Base-by-base conservation (phyloP, 2,329 filamentous ascomycete species). In the Colletotrichum cordylinicola region DNA sequence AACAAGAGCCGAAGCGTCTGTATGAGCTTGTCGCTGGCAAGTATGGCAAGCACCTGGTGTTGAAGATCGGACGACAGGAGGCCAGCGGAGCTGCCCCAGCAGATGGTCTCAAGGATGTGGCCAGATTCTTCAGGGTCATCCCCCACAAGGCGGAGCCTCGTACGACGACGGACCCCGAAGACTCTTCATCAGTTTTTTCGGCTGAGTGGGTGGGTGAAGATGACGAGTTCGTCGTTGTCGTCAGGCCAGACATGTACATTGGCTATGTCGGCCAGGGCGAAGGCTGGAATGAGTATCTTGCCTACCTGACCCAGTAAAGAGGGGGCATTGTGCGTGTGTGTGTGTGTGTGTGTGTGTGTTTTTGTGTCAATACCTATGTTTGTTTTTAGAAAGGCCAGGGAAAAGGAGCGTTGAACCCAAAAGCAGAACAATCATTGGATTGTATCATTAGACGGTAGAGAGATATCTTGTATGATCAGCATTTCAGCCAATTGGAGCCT, bases 201-300 rank as follows among this genome's bases (percentile, higher is more conserved):
- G 83, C 83, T 4, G 82, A 83, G 27, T 81, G 82, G 79, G 80
- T 82, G 33, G 67, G 74, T 5, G 37, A 77, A 2, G 79, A 78
- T 4, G 82, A 84, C 43, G 62, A 77, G 6, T 83, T 81, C 55
- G 77, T 79, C 6, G 83, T 85, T 4, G 81, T 86, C 5, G 82
- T 86, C 24, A 80, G 84, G 15, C 85, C 85, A 16, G 85, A 86
- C 73, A 85, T 86, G 85, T 86, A 86, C 66, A 81, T 86, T 74
- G 85, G 84, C 16, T 82, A 80, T 67, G 83, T 85, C 21, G 82
- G 82, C 18, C 72, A 52, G 73, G 78, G 74, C 56, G 78, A 67
- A 7, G 80, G 79, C n/a, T 82, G 81, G 78, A 79, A 77, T 48
- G 67, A 76, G 33, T 85, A 85, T 76, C 77, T 83, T 16, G 62